phyloP scores from a whole-genome alignment of 2,329 filamentous ascomycete genomes.

The Botryotinia convoluta region DNA sequence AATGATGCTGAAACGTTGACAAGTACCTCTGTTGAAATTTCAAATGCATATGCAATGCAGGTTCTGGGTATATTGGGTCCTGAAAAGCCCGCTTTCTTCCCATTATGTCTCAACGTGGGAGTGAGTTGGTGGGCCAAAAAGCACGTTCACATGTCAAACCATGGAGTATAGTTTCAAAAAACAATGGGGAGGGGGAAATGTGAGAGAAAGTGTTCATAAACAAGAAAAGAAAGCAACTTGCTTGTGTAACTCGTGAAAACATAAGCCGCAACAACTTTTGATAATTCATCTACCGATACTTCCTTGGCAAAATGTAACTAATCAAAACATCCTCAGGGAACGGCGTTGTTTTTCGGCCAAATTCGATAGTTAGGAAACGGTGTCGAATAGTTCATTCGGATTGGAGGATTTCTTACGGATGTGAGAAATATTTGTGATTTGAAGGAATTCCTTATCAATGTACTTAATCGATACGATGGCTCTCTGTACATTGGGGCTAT shows the following conservation, averaged over 20 bases:
- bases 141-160: neutral
- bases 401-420: neutral
- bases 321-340: conserved; percentile 2
- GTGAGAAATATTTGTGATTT: neutral
- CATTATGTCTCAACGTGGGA: neutral
- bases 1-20: neutral
- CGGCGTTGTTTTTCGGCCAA: conserved; percentile 8
- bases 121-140: neutral
- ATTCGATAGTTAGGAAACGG: neutral
- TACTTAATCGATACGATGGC: neutral
- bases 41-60: conserved; percentile 11
- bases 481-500: neutral
- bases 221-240: neutral
- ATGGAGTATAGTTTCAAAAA: neutral
- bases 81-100: neutral
- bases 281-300: neutral
- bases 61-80: neutral
- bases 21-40: neutral
- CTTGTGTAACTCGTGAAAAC: neutral
- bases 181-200: neutral
- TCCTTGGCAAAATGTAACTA: neutral
- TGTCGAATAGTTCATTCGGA: neutral
- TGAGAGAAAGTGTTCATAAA: neutral
- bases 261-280: neutral
- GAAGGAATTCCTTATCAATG: neutral